phyloP scores from a whole-genome alignment of 306 rosid species.

The Cicer arietinum region DNA sequence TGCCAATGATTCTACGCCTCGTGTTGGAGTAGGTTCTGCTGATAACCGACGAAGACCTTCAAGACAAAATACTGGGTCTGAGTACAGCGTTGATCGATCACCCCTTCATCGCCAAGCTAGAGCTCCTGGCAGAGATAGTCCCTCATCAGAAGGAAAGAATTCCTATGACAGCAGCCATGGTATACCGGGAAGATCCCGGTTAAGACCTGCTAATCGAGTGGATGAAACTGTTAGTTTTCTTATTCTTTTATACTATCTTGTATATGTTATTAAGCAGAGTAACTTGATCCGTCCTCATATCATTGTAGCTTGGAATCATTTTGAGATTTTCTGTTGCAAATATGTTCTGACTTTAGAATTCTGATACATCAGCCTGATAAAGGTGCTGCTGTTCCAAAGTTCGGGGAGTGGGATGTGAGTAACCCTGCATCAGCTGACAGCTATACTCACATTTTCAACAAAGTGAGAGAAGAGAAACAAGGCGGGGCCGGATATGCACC shows the following conservation, averaged over 20 bases:
- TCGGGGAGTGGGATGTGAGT: constrained; percentile 93
- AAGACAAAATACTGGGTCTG: constrained; percentile 64
- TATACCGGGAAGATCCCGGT: constrained; percentile 76
- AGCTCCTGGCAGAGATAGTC: constrained; percentile 66
- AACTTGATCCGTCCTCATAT: neutral
- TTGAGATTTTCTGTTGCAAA: constrained; percentile 22
- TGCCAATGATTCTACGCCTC: constrained; percentile 52
- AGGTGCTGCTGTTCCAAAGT: constrained; percentile 93
- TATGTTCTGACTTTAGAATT: constrained; percentile 39
- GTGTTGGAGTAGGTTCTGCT: constrained; percentile 53
- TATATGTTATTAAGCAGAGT: neutral
- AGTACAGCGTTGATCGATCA: constrained; percentile 76
- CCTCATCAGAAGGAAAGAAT: constrained; percentile 70
- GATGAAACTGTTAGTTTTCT: constrained; percentile 72
- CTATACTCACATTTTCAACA: constrained; percentile 81
- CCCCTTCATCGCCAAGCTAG: constrained; percentile 83
- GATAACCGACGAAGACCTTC: constrained; percentile 65
- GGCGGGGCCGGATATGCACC: constrained; percentile 57
- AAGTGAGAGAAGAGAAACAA: constrained; percentile 76
- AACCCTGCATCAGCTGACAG: constrained; percentile 86
- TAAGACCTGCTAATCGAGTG: constrained; percentile 61
- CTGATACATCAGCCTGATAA: constrained; percentile 69
- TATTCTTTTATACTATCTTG: constrained; percentile 44
- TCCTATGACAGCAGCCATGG: constrained; percentile 73
- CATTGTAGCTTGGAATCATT: constrained; percentile 15